Conservation (phyloP, 495 filamentous ascomycete species). For the Apodospora peruviana region DNA sequence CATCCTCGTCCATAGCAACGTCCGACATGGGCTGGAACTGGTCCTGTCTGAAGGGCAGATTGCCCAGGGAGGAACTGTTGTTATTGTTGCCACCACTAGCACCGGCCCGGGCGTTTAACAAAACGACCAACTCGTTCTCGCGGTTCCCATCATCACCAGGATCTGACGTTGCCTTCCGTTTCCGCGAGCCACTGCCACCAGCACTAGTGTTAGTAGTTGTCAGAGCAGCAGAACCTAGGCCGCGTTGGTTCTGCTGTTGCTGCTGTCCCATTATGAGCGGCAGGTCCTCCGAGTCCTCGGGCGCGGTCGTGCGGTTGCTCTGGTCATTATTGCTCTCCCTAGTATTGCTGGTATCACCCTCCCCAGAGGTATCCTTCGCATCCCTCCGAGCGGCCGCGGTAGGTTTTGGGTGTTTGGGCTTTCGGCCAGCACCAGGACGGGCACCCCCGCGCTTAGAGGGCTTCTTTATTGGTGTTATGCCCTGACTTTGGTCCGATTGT, state of each 20-base stretch:
- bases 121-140: neutral
- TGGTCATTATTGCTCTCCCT: neutral
- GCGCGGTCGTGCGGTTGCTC: neutral
- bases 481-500: neutral
- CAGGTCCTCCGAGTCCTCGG: constrained; percentile 12
- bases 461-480: too few relatives aligned
- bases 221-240: too few relatives aligned
- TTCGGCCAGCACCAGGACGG: constrained; percentile 26
- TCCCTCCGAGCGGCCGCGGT: neutral
- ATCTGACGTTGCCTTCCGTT: neutral
- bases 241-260: neutral
- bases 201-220: neutral
- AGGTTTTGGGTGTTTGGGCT: constrained; percentile 17
- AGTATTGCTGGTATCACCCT: constrained; percentile 1
- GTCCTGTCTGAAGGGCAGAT: constrained; percentile 5
- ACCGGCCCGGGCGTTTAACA: neutral
- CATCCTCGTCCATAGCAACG: neutral
- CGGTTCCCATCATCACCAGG: neutral
- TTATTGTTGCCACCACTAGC: neutral
- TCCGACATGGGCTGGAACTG: constrained; percentile 16
- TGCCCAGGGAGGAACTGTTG: neutral
- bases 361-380: constrained; percentile 1
- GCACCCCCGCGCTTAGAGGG: constrained; percentile 26
- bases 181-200: neutral
- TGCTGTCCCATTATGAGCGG: constrained; percentile 12